Conservation (phyloP, 768 basidiomycete genomes). For the Tulasnella sp. region DNA sequence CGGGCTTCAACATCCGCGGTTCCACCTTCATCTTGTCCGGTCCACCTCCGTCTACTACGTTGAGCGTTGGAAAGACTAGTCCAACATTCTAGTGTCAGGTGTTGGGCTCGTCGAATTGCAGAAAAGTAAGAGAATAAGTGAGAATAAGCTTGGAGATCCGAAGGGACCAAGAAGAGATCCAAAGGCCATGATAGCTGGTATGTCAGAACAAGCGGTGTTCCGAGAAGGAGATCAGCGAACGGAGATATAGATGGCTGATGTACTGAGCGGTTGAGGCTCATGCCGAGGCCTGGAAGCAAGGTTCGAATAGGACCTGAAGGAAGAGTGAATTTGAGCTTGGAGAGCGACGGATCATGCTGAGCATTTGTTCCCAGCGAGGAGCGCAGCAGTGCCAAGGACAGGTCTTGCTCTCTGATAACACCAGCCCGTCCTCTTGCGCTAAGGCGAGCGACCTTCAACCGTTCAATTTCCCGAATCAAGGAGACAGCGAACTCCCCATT, state of each 20-base stretch:
- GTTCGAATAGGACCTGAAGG: conserved; percentile 74
- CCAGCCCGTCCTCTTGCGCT: conserved; percentile 49
- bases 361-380: conserved; percentile 81
- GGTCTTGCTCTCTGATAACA: conserved; percentile 62
- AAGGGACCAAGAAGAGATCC: conserved; percentile 71
- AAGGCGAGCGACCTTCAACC: conserved; percentile 65
- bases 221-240: conserved; percentile 67
- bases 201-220: conserved; percentile 56
- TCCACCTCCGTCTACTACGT: conserved; percentile 72
- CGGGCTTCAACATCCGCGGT: conserved; percentile 58
- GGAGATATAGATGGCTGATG: conserved; percentile 29
- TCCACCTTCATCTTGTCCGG: conserved; percentile 76
- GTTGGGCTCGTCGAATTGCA: conserved; percentile 72
- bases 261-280: conserved; percentile 28
- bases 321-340: conserved; percentile 59
- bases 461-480: conserved; percentile 75
- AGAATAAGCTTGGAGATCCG: conserved; percentile 62
- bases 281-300: conserved; percentile 57
- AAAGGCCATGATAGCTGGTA: conserved; percentile 76
- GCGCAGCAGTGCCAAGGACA: conserved; percentile 74
- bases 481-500: conserved; percentile 80
- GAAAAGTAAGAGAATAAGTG: conserved; percentile 72
- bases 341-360: conserved; percentile 68
- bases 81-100: conserved; percentile 70
- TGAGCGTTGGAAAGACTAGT: conserved; percentile 73